Evolutionary conservation across 192 early-diverging fungal species (phyloP), one percentile per base, ranked within the genome.

Genomic region (Umbelopsis isabellina): DNA sequence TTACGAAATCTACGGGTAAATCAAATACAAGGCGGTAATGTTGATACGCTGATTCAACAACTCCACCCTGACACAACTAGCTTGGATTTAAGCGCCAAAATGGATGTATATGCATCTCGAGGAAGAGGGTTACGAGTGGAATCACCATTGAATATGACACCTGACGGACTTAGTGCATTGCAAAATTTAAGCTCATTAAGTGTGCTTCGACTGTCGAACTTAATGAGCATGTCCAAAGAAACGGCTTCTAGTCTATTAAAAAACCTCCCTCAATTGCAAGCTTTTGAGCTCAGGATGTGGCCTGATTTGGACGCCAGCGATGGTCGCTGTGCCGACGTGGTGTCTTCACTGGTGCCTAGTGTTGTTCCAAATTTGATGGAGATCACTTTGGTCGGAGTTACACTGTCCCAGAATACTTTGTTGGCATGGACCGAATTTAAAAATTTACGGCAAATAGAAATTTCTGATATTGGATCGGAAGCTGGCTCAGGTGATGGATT

Each of bases 51-150:
- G 3, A 33, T 77, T 4, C 27, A 27, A 22, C 49, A 49, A 2
- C 46, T 77, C 16, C 22, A 67, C 23, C 44, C 35, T 16, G 21
- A 33, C 15, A 47, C 72, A 16, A 41, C 27, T 15, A 35, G 53
- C 23, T n/a, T 77, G 20, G 75, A 77, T 46, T 48, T 77, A 2
- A 72, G 71, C 6, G 71, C 75, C 7, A 77, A 72, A 69, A 51
- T 77, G 71, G 66, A 72, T 10, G 50, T 77, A 12, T 69, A 72
- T 49, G 67, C 71, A n/a, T 27, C 55, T 0, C 21, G 55, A 61
- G 55, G 55, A 16, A 61, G 55, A 61, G 55, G 55, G 37, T 18
- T 61, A 30, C 10, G 55, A 35, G 25, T 61, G 1, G 55, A 61
- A 35, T 61, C 55, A 7, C 27, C 55, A 25, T 30, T 61, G 15